Conservation (phyloP, 306 rosid genomes). For the Fragaria ananassa region DNA sequence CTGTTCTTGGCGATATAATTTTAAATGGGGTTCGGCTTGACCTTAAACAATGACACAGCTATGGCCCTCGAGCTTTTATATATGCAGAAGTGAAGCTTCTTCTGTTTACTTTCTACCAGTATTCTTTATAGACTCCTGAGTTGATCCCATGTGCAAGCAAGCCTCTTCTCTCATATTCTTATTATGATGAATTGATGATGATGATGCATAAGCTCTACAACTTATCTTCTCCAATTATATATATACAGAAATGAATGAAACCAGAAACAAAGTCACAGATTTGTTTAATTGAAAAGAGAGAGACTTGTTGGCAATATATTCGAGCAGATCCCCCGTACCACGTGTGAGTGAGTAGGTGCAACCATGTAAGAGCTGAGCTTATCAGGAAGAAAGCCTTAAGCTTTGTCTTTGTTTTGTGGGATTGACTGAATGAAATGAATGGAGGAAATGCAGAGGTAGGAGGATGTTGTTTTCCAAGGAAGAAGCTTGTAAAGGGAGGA, state of each 20-base stretch:
- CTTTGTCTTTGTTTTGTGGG: neutral
- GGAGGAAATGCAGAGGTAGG: constrained; percentile 23
- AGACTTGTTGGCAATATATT: neutral
- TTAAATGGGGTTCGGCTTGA: neutral
- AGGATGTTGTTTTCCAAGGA: constrained; percentile 39
- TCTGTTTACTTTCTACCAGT: neutral
- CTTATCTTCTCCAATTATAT: constrained; percentile 21
- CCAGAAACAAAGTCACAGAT: neutral
- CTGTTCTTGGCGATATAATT: neutral
- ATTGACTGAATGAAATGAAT: constrained; percentile 6
- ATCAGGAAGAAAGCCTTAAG: neutral
- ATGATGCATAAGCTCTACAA: constrained; percentile 21
- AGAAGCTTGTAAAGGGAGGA: neutral
- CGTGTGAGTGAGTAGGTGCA: constrained; percentile 40
- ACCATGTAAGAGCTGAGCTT: constrained; percentile 5
- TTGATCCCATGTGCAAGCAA: constrained; percentile 9
- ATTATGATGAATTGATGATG: neutral
- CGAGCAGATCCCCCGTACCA: neutral
- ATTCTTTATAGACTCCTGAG: neutral
- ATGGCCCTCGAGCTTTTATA: neutral
- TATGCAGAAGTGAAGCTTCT: constrained; percentile 4
- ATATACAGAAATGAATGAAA: neutral
- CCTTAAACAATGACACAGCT: neutral
- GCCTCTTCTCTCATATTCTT: neutral
- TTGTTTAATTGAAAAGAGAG: neutral